These are phyloP conservation scores for Neonectria punicea DNA, from an alignment of 2,329 filamentous ascomycete species.

Conservation along the genomic window DNA sequence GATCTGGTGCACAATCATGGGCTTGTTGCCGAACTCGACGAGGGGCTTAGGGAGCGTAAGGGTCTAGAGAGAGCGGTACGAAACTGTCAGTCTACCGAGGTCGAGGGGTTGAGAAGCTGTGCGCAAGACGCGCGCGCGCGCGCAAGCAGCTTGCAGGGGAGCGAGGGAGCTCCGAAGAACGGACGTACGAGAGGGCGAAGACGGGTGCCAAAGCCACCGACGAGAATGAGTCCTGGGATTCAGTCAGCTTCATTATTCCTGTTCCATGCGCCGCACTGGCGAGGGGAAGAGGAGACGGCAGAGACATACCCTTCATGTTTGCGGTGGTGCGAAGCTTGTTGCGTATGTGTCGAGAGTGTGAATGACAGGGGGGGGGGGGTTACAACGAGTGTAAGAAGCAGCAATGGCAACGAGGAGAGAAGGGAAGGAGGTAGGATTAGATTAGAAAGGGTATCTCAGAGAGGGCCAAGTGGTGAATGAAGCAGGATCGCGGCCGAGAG, in stretches of 20 bases:
- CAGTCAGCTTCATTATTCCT: slow-evolving; percentile 32
- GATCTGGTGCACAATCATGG: slow-evolving; percentile 99
- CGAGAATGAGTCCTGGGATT: slow-evolving; percentile 90
- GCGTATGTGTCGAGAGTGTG: slow-evolving; percentile 32
- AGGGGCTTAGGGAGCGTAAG: slow-evolving; percentile 97
- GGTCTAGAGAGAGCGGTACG: slow-evolving; percentile 67
- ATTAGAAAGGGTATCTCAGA: slow-evolving; percentile 41
- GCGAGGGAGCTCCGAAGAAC: slow-evolving; percentile 24
- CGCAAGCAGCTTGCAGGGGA: slow-evolving; percentile 1
- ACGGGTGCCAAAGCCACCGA: slow-evolving; percentile 98
- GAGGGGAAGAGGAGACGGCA: neutral
- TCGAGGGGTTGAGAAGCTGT: slow-evolving; percentile 3
- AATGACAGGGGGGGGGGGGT: slow-evolving; percentile 27
- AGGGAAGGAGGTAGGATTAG: slow-evolving; percentile 40
- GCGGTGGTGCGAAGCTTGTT: slow-evolving; percentile 35
- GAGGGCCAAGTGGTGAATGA: slow-evolving; percentile 23
- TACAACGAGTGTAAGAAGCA: slow-evolving; percentile 38
- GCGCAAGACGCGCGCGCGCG: slow-evolving; percentile 19
- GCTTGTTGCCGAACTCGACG: slow-evolving; percentile 98
- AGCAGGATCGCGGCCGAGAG: slow-evolving; percentile 11
- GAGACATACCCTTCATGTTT: slow-evolving; percentile 52
- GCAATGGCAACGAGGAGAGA: slow-evolving; percentile 35
- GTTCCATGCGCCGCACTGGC: neutral
- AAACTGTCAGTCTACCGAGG: slow-evolving; percentile 34
- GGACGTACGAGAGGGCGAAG: slow-evolving; percentile 88